Evolutionary conservation across 805 yeast genomes (phyloP), one percentile per base, ranked within the genome.

Genomic region (Phaffomyces antillensis): DNA sequence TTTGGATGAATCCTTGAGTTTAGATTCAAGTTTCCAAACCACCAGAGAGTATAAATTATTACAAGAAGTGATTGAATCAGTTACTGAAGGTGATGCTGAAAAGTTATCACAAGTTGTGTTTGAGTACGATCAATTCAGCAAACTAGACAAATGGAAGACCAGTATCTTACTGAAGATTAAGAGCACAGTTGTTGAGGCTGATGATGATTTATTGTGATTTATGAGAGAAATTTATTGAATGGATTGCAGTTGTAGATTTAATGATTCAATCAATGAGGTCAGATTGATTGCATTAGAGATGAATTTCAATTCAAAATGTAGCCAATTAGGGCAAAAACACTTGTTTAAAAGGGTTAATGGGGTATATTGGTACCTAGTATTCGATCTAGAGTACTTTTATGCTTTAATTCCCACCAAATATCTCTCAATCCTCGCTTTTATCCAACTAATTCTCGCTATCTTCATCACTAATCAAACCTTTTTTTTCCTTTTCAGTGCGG

Each of bases 111-210:
- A 79, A 52, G 77, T 79, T 52, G 81, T 90, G 18, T 85, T 74
- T 59, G 93, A 86, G 52, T 93, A 68, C 58, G 98, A 93, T 63
- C 95, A 86, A 63, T 89, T 85, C 63, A 72, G 81, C 52, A 88
- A 88, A 63, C 76, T 93, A 45, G 99, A 93, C 62, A 86, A 84
- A 58, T 84, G 96, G 83, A 88, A 86, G 70, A 86, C 96, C 12
- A 79, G 85, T 26, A 69, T 93, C 41, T 73, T 93, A 53, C 73
- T 91, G 55, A 84, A 83, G 65, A 81, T 93, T 56, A 93, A 93
- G 68, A 82, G 76, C 52, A 66, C 75, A 4, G 81, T 87, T 40
- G 77, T 79, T 33, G 81, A 77, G 43, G 83, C 80, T 40, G 95
- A 84, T 46, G 93, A 84, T 41, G 90, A 86, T 57, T 42, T 59